Conservation (phyloP, 2,329 filamentous ascomycete species). For the Tothia fuscella region DNA sequence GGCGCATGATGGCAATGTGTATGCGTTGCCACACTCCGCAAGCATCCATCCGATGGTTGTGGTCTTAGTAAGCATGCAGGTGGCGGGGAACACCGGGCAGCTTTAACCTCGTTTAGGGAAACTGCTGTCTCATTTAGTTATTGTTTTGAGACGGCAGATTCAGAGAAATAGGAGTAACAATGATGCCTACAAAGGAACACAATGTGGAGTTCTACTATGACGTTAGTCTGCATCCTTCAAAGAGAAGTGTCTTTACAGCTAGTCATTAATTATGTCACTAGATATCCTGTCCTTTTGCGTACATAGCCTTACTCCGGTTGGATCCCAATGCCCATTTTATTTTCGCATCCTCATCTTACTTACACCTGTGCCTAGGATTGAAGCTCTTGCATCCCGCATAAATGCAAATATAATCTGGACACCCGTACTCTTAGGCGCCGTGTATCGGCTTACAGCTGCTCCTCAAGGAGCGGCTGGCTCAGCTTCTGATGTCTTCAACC, state of each 20-base stretch:
- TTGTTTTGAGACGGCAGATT: no score
- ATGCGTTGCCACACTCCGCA: constrained; percentile 52
- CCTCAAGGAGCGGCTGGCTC: constrained; percentile 25
- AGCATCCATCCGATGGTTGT: no score
- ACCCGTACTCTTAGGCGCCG: constrained; percentile 23
- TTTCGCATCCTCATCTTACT: background rate
- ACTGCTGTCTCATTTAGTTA: no score
- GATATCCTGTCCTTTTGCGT: constrained; percentile 27
- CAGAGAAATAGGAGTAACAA: no score
- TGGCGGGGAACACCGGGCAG: no score
- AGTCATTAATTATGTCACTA: constrained; percentile 5
- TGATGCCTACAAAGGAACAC: background rate
- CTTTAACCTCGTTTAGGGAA: no score
- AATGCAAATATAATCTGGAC: constrained; percentile 17
- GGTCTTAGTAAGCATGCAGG: no score
- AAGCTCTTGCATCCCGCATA: constrained; percentile 20
- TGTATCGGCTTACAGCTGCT: constrained; percentile 24
- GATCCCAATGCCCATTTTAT: background rate
- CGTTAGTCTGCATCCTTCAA: constrained; percentile 5
- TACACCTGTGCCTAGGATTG: constrained; percentile 13
- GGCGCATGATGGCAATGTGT: constrained; percentile 70
- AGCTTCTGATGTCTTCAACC: constrained; percentile 24
- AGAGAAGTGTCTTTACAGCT: constrained; percentile 6
- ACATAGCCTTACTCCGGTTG: constrained; percentile 22
- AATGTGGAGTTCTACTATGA: constrained; percentile 21